phyloP scores from a whole-genome alignment of 2,329 filamentous ascomycete species.

The Neofusicoccum sp. region DNA sequence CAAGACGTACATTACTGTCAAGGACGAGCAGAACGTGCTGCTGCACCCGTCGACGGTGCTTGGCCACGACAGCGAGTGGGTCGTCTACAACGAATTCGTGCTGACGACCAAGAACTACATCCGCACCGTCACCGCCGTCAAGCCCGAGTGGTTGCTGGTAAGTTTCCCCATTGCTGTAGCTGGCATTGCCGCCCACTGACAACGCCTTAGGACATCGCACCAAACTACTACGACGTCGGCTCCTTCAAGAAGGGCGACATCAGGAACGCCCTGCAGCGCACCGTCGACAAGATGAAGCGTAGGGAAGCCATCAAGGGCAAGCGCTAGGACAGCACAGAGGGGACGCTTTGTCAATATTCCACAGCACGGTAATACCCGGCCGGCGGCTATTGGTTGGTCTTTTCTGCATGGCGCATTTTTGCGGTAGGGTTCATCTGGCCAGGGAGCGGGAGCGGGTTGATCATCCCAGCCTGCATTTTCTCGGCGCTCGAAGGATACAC shows the following conservation, averaged over 20 bases:
- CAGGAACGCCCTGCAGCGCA: constrained; percentile 61
- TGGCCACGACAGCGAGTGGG: constrained; percentile 87
- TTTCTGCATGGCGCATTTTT: not conserved
- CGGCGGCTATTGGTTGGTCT: not conserved
- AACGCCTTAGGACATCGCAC: constrained; percentile 76
- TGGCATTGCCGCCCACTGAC: too few relatives aligned
- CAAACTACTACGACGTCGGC: constrained; percentile 83
- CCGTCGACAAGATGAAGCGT: constrained; percentile 51
- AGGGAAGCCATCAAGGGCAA: constrained; percentile 11
- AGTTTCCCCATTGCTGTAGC: constrained; percentile 38
- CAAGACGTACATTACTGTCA: constrained; percentile 93
- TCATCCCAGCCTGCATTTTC: not conserved
- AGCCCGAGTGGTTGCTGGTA: constrained; percentile 91
- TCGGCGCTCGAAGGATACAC: not conserved
- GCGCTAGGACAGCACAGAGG: not conserved
- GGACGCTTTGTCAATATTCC: not conserved
- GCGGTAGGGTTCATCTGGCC: not conserved
- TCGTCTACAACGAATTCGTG: constrained; percentile 97
- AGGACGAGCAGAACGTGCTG: constrained; percentile 91
- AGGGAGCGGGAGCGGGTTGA: not conserved
- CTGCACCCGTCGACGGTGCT: constrained; percentile 92
- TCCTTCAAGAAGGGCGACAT: constrained; percentile 83
- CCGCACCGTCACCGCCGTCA: constrained; percentile 85
- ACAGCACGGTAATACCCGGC: not conserved
- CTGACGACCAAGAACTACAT: constrained; percentile 98